Conservation (phyloP, 75 land plant species). For the Sequoia sempervirens region DNA sequence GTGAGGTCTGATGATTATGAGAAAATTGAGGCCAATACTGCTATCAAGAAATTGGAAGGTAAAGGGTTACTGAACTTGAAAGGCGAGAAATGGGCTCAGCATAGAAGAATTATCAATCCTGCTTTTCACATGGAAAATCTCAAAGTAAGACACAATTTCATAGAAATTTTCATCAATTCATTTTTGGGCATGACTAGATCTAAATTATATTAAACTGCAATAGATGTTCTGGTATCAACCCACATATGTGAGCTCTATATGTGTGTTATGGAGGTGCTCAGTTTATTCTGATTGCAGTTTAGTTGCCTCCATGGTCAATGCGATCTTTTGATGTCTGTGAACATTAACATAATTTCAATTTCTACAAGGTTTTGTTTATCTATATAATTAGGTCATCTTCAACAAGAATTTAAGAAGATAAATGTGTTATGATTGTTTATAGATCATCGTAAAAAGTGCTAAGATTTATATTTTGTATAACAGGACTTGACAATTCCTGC, state of each 20-base stretch:
- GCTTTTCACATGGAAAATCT: slow-evolving; percentile 44
- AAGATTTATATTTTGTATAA: neutral
- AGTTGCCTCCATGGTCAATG: neutral
- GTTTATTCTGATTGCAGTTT: neutral
- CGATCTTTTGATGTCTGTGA: neutral
- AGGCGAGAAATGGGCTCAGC: slow-evolving; percentile 56
- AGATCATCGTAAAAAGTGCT: neutral
- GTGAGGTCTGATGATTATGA: slow-evolving; percentile 8
- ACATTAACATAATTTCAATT: neutral
- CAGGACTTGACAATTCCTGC: slow-evolving; percentile 9
- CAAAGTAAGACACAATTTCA: slow-evolving; percentile 24
- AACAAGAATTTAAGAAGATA: neutral
- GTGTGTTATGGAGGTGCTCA: neutral
- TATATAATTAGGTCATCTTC: neutral
- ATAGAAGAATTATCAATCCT: slow-evolving; percentile 39
- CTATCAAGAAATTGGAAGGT: slow-evolving; percentile 8
- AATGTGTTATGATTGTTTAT: neutral
- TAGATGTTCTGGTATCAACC: neutral
- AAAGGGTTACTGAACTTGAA: slow-evolving; percentile 26
- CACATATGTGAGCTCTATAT: neutral
- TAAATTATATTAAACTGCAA: neutral
- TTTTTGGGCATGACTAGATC: neutral
- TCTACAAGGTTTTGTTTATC: neutral
- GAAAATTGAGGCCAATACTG: slow-evolving; percentile 7
- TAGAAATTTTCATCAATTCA: neutral